Evolutionary conservation across 192 early-diverging fungal genomes (phyloP).

Genomic region (Coemansia erecta): DNA sequence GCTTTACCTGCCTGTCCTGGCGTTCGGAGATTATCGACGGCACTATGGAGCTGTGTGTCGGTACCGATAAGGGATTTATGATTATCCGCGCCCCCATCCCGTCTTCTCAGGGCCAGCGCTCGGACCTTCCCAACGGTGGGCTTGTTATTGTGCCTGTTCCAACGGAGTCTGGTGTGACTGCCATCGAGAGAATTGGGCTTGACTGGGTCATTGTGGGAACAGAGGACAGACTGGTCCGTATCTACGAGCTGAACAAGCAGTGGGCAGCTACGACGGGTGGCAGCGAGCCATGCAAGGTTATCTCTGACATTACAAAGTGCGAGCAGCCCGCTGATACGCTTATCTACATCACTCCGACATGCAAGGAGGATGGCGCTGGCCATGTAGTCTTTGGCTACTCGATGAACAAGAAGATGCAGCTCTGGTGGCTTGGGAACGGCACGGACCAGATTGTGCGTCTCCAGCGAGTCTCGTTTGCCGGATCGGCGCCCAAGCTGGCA

Average conservation of each 20-base stretch:
- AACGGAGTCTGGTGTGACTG: constrained; percentile 44
- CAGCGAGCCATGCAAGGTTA: constrained; percentile 28
- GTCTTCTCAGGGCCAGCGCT: constrained; percentile 19
- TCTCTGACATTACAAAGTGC: constrained; percentile 27
- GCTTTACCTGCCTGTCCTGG: constrained; percentile 43
- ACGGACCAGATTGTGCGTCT: constrained; percentile 22
- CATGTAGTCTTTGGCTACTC: constrained; percentile 32
- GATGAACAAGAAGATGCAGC: constrained; percentile 33
- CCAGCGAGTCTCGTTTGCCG: constrained; percentile 27
- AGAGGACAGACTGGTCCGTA: constrained; percentile 22
- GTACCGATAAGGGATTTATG: constrained; percentile 46
- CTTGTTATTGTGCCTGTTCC: constrained; percentile 37
- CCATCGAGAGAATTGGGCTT: constrained; percentile 33
- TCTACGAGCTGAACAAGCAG: constrained; percentile 35
- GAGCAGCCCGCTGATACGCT: constrained; percentile 35
- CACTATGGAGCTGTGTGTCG: constrained; percentile 44
- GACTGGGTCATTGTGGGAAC: constrained; percentile 40
- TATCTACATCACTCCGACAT: constrained; percentile 33
- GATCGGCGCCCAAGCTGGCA: constrained; percentile 16
- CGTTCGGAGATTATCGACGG: constrained; percentile 17
- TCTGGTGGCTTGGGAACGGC: constrained; percentile 43
- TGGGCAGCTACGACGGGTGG: constrained; percentile 33
- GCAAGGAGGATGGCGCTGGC: constrained; percentile 30
- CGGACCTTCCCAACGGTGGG: constrained; percentile 31
- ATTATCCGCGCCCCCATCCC: constrained; percentile 38